Base-by-base conservation (phyloP, 768 basidiomycete genomes). In the Coprinopsis cinerea region DNA sequence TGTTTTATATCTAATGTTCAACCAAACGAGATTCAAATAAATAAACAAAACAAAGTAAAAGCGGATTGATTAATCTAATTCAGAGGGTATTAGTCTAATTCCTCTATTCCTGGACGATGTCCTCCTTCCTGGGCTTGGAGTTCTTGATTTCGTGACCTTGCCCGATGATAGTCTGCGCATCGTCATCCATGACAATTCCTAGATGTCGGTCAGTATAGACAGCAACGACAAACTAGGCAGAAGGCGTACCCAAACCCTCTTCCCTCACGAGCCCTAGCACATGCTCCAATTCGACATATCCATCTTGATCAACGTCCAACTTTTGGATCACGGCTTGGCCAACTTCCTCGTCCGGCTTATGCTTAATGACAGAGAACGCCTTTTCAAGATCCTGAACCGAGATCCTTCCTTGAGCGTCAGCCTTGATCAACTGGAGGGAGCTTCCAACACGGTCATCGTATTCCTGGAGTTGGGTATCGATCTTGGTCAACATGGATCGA, bases 291-390 rank as follows among this genome's bases (percentile, higher is more conserved):
- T 94, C 91, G 22, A 97, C 93, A 61, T 83, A 95, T 0, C 95
- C 94, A 62, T 98, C 95, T 67, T 90, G 83, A 68, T 98, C 95
- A 9, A 91, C 88, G 63, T 99, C 96, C 59, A 98, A 70, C 67
- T 98, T 98, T 62, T 91, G 83, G 47, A 94, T 82, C 44, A 99
- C 83, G 18, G 81, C 83, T 53, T 85, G 82, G 20, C 91, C 89
- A 14, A 91, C 84, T 53, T 92, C 87, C 48, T 94, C 90, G 49
- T 91, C 86, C 3, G 94, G 95, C 60, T 75, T 81, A 67, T 98
- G 96, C 68, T 88, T 88, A 73, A 97, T 97, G 47, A 96, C 92
- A 48, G 83, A 79, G 48, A 98, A 72, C 17, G 93, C 95, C 60
- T 89, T 91, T 66, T 92, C 79, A 37, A 99, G 71, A 65, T 99